Base-by-base conservation (phyloP, 495 filamentous ascomycete species). In the Aspergillus avenaceus region DNA sequence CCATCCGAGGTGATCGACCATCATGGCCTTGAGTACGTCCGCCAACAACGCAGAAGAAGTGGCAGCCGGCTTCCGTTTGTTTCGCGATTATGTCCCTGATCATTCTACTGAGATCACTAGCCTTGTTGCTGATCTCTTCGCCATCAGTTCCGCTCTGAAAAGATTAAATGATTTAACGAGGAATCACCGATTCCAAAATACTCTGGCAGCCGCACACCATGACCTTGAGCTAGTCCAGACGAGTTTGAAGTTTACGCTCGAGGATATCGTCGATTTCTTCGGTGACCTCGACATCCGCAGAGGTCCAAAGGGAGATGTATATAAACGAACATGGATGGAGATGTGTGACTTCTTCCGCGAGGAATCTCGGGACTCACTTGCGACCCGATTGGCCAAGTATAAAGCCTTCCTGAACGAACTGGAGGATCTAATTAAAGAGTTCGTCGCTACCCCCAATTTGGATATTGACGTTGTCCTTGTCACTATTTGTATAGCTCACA, bases 41-140 rank as follows among this genome's bases (percentile, higher is more conserved):
- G 78, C 75, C 58, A 66, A 75, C 53, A 67, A 70, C 38, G 75
- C 75, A 43, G 72, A 81, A 52, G 77, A 80, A 42, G 71, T 77
- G 44, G 80, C 80, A 19, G 64, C 73, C 37, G 77, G 73, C 48
- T 71, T 85, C 44, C 62, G 64, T 38, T 51, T 62, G 13, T 84
- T 84, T 58, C 65, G 74, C 28, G 65, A 69, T 27, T 70, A 71
- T 52, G 66, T 84, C 36, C 77, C 79, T 25, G 69, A 80, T 43
- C 61, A 73, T 55, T 55, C 71, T n/a, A 70, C 75, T 7, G 78
- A 81, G 41, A 78, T 85, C 44, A 80, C 79, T 16, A 63, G 62
- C 9, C 61, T 77, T 11, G 79, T 85, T 27, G 68, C 73, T 27
- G 70, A 79, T 48, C 74, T 83, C 19, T 82, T 77, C 62, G 68